Evolutionary conservation across 768 basidiomycete genomes (phyloP).

Genomic region (Kwoniella heveanensis): DNA sequence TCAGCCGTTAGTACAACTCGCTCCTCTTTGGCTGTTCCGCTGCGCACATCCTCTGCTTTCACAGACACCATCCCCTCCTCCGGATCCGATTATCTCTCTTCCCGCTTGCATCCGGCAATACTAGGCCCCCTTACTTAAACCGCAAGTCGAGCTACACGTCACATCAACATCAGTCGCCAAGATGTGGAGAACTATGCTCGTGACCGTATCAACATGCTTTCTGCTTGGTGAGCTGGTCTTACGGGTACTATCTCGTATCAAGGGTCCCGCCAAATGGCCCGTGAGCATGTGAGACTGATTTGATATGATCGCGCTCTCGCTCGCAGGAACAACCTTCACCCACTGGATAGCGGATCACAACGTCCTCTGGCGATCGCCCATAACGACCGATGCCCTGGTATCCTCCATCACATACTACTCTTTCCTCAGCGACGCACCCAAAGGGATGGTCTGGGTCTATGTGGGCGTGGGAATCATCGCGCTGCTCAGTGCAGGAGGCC

Average conservation of each 20-base stretch:
- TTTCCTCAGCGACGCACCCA: conserved; percentile 39
- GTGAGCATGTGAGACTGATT: too few relatives aligned
- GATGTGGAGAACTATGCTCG: conserved; percentile 49
- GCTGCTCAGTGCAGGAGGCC: conserved; percentile 37
- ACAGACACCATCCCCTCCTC: too few relatives aligned
- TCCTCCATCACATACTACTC: conserved; percentile 54
- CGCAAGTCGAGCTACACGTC: too few relatives aligned
- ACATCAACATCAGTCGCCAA: not conserved
- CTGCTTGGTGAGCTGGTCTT: conserved; percentile 40
- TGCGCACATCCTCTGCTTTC: too few relatives aligned
- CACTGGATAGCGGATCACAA: conserved; percentile 57
- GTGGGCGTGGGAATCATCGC: conserved; percentile 42
- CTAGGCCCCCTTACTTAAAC: too few relatives aligned
- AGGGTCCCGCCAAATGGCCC: too few relatives aligned
- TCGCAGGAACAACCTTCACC: conserved; percentile 52
- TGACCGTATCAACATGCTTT: conserved; percentile 52
- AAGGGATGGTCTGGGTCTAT: conserved; percentile 44
- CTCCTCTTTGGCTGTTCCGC: too few relatives aligned
- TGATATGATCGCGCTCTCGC: too few relatives aligned
- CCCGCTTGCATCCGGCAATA: too few relatives aligned
- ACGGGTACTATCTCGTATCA: too few relatives aligned
- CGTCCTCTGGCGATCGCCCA: conserved; percentile 52
- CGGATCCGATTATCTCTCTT: too few relatives aligned
- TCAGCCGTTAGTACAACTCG: too few relatives aligned
- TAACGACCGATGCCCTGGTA: conserved; percentile 48